Base-by-base conservation (phyloP, 352 stramenopile species). In the Globisporangium carolinianum region DNA sequence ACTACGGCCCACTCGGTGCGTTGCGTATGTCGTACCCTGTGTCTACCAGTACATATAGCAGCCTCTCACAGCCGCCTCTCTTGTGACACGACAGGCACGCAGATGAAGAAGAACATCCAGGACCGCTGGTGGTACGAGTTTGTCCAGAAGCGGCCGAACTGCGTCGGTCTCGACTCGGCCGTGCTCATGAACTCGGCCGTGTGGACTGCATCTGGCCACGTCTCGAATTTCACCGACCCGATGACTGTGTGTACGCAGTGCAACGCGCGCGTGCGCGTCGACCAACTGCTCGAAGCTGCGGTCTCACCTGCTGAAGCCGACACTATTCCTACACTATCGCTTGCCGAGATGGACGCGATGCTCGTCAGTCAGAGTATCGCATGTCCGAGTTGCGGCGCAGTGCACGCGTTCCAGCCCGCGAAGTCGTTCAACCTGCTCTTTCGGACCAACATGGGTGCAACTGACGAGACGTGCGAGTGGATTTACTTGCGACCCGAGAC, bases 401-500 rank as follows among this genome's bases (percentile, higher is more conserved):
- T 47, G 24, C 65, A 76, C 58, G 62, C 68, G 57, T 89, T 93
- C 54, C 75, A 87, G 32, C 77, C 75, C 48, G 88, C 94, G 14
- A 94, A 97, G 54, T 90, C 96, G 49, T 99, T 99, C 72, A 99
- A 99, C 72, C 67, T 99, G 61, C 95, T 99, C 64, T 99, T 99
- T 73, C 76, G 97, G 59, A 99, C 95, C 7, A 91, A 87, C 67
- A 95, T 99, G 60, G 96, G 97, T 36, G 94, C 97, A 6, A 93
- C 96, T 6, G 76, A 89, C 46, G 78, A 92, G 64, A 91, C 83
- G 18, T 85, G 78, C 57, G 78, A 89, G 18, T 89, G 83, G 80
- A 95, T 97, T 14, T 99, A 98, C 69, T 68, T 99, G 47, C 84
- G 97, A 12, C 96, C 97, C 0, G 97, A 99, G 84, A 99, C 96